Conservation (phyloP, 371 early-diverging fungal species). For the Apophysomyces elegans region DNA sequence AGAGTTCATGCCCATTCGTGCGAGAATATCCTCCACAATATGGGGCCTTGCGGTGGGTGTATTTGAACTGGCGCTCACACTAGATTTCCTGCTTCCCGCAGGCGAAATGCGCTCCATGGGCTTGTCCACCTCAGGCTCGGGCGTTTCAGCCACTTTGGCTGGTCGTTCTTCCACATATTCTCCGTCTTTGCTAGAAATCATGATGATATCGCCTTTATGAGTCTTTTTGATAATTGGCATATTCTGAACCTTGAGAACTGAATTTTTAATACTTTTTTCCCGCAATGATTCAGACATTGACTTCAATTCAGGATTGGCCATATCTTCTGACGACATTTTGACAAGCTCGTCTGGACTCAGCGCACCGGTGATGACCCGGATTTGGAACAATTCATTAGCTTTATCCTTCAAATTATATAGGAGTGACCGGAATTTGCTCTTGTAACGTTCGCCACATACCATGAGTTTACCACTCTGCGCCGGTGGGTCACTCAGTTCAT, state of each 20-base stretch:
- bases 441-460: slow-evolving; percentile 65
- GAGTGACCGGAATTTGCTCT: slow-evolving; percentile 74
- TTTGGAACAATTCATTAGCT: slow-evolving; percentile 68
- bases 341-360: slow-evolving; percentile 65
- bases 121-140: slow-evolving; percentile 34
- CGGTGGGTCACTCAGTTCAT: slow-evolving; percentile 33
- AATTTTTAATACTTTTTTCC: slow-evolving; percentile 64
- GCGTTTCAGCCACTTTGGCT: slow-evolving; percentile 21
- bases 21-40: slow-evolving; percentile 38
- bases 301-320: slow-evolving; percentile 77
- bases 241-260: slow-evolving; percentile 59
- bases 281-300: slow-evolving; percentile 66
- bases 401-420: slow-evolving; percentile 79
- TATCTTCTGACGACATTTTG: slow-evolving; percentile 73
- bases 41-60: slow-evolving; percentile 24
- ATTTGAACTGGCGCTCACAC: slow-evolving; percentile 15
- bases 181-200: slow-evolving; percentile 32
- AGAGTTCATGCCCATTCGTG: slow-evolving; percentile 34
- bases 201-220: slow-evolving; percentile 75
- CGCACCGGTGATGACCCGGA: slow-evolving; percentile 69
- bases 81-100: slow-evolving; percentile 25
- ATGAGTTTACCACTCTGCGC: slow-evolving; percentile 16
- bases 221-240: slow-evolving; percentile 72
- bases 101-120: slow-evolving; percentile 31
- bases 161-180: slow-evolving; percentile 17